Conservation (phyloP, 192 early-diverging fungal genomes). For the Podila verticillata region DNA sequence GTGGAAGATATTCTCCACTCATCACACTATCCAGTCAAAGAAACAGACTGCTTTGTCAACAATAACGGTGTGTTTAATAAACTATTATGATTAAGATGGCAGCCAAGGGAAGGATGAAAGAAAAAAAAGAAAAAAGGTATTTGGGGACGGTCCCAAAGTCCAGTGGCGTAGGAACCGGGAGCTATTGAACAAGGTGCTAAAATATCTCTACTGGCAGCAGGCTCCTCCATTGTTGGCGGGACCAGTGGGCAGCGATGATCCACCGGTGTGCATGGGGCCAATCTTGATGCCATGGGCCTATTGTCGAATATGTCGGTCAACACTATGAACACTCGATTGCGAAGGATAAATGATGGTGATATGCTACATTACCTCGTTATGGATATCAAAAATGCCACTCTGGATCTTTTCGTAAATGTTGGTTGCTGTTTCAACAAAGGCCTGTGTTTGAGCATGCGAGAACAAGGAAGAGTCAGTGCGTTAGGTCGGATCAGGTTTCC, state of each 20-base stretch:
- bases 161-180: conserved; percentile 7
- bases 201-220: conserved; percentile 46
- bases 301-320: background rate
- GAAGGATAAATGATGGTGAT: background rate
- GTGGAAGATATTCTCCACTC: background rate
- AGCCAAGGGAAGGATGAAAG: conserved; percentile 3
- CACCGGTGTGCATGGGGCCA: conserved; percentile 67
- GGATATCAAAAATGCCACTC: conserved; percentile 75
- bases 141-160: background rate
- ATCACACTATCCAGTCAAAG: background rate
- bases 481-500: background rate
- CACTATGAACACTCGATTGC: background rate
- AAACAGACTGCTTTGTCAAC: conserved; percentile 1
- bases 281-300: conserved; percentile 68
- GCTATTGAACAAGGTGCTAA: background rate
- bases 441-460: conserved; percentile 41
- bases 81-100: background rate
- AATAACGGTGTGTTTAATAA: background rate
- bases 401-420: conserved; percentile 87
- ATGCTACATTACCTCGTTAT: conserved; percentile 66
- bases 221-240: conserved; percentile 39
- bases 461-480: background rate
- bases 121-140: conserved; percentile 10
- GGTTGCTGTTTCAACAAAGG: conserved; percentile 81
- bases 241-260: conserved; percentile 63